A percentile compares a stretch with the other conserved stretches of the same genome.
These are phyloP conservation scores for Termitomyces sp. DNA, from an alignment of 768 basidiomycete genomes.

Conservation along the genomic window DNA sequence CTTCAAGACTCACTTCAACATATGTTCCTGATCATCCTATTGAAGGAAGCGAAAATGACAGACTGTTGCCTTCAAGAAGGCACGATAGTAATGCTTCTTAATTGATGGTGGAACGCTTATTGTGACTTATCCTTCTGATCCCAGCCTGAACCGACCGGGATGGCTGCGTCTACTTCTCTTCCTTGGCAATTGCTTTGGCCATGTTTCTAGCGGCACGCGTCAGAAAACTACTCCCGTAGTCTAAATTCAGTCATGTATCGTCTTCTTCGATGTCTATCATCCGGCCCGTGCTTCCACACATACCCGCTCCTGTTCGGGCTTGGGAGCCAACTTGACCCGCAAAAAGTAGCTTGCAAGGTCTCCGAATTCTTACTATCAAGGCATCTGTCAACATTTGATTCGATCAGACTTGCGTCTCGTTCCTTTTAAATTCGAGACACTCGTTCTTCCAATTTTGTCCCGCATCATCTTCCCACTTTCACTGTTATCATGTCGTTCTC, in stretches of 20 bases:
- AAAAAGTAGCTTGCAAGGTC: constrained; percentile 1
- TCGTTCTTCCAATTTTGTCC: not conserved
- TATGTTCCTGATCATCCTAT: constrained; percentile 16
- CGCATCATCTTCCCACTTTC: not conserved
- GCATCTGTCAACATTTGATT: constrained; percentile 7
- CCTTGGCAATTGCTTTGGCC: constrained; percentile 13
- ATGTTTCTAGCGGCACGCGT: constrained; percentile 19
- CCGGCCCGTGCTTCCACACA: constrained; percentile 11
- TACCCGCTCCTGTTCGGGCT: constrained; percentile 12
- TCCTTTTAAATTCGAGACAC: constrained; percentile 11
- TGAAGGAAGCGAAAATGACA: constrained; percentile 1
- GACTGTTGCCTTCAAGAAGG: constrained; percentile 9
- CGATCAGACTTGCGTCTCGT: constrained; percentile 10
- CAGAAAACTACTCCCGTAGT: constrained; percentile 19
- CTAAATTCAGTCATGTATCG: constrained; percentile 16
- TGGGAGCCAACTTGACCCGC: constrained; percentile 2
- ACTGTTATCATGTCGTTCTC: constrained; percentile 3
- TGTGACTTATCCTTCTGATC: constrained; percentile 13
- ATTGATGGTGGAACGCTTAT: constrained; percentile 13
- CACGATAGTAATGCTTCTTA: constrained; percentile 8
- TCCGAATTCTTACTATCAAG: constrained; percentile 3
- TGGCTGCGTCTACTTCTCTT: constrained; percentile 15
- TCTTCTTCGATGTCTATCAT: constrained; percentile 14
- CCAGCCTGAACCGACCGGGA: constrained; percentile 12
- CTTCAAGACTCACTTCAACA: not conserved